Percentiles rank a stretch among this genome's conserved stretches.
These are phyloP conservation scores for Dactylellina cionopaga DNA, from an alignment of 2,329 filamentous ascomycete species.

Conservation along the genomic window DNA sequence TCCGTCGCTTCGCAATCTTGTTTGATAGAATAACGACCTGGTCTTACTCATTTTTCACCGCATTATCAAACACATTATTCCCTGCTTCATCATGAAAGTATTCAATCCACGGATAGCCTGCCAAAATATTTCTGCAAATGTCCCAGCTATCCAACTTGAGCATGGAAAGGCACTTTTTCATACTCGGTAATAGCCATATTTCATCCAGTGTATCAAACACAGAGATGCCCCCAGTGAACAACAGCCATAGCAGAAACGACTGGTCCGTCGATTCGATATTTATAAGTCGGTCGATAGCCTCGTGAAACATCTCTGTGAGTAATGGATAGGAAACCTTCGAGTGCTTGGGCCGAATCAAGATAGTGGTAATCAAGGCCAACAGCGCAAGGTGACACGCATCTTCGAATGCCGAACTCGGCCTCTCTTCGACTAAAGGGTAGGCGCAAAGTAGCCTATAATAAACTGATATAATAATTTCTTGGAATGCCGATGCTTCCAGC, in stretches of 20 bases:
- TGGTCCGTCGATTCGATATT: not conserved
- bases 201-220: conserved; percentile 1
- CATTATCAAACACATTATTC: not conserved
- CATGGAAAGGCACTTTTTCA: not conserved
- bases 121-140: not conserved
- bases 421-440: not conserved
- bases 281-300: not conserved
- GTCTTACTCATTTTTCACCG: not conserved
- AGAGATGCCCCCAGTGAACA: conserved; percentile 24
- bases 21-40: not conserved
- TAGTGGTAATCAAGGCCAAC: conserved; percentile 20
- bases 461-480: conserved; percentile 30
- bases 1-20: not conserved
- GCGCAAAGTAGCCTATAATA: conserved; percentile 20
- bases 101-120: conserved; percentile 30
- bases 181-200: conserved; percentile 1
- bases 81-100: conserved; percentile 32
- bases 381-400: conserved; percentile 21
- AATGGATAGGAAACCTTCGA: conserved; percentile 11
- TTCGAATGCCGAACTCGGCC: not conserved
- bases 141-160: conserved; percentile 23
- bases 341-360: conserved; percentile 19
- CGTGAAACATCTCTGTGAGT: not conserved
- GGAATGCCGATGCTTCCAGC: conserved; percentile 20
- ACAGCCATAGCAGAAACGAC: conserved; percentile 21